Base-by-base conservation (phyloP, 495 filamentous ascomycete genomes). In the Neurospora tetrasperma region DNA sequence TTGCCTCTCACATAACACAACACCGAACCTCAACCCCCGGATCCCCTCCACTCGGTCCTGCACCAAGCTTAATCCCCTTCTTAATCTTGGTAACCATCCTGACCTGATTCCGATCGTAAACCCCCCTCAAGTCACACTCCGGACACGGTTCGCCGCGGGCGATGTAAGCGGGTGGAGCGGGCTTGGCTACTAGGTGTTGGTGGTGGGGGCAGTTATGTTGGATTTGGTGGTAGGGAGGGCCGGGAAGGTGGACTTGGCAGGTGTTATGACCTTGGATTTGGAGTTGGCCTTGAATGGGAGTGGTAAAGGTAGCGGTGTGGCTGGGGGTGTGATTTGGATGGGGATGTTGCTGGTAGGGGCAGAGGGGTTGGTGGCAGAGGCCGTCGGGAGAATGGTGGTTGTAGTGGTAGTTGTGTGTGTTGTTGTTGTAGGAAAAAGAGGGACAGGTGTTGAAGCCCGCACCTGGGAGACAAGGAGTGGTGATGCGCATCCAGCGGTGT, bases 401-500 rank as follows among this genome's bases (percentile, higher is more conserved):
- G 23, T 62, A 16, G 54, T 0, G 0, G 14, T 54, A 1, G 20
- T 14, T 62, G 6, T 4, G 1, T 11, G 3, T 27, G 48, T 46
- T 18, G 6, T 3, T 74, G 72, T 76, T 74, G 42, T 23, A 48
- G 12, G 73, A 73, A 68, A 84, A 81, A 70, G 16, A 16, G 0
- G 73, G 70, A 78, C 83, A 86, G 48, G 69, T 79, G 68, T 62
- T 70, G 75, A 86, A 84, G 42, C 82, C 80, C 59, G 75, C 74
- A 0, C 82, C 82, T 0, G 78, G 78, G 11, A 38, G 75, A 77
- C 84, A 86, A 11, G 81, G 78, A 10, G 39, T 16, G 1, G 72
- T 46, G 74, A 85, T 78, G 62, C 74, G 69, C 46, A 79, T 77
- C 83, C 83, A 86, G 72, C 77, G 77, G 78, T 83, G 82, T 5